Percentiles rank a stretch among this genome's conserved stretches.
phyloP scores from a whole-genome alignment of 306 rosid genomes.

The Acacia crassicarpa region DNA sequence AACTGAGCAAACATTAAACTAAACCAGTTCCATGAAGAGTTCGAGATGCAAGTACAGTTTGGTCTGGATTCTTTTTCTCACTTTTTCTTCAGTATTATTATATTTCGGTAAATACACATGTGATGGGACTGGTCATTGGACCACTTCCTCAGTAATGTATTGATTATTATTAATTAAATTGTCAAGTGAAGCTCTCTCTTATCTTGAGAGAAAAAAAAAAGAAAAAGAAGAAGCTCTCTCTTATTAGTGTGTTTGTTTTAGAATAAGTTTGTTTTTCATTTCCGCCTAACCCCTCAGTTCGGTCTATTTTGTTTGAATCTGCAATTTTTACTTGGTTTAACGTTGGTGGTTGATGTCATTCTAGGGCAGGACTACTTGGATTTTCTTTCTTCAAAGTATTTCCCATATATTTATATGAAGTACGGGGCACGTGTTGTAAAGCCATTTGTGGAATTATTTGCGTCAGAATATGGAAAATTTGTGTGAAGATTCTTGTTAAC shows the following conservation, averaged over 20 bases:
- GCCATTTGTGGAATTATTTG: constrained; percentile 12
- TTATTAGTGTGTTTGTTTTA: no score
- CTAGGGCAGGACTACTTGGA: constrained; percentile 31
- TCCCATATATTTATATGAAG: background rate
- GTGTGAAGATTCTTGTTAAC: background rate
- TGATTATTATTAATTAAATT: background rate
- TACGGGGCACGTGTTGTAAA: constrained; percentile 32
- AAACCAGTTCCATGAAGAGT: constrained; percentile 43
- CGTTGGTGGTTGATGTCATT: constrained; percentile 31
- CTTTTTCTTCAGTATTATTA: constrained; percentile 25
- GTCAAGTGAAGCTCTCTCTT: background rate
- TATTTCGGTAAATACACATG: constrained; percentile 43
- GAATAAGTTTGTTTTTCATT: background rate
- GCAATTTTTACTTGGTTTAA: background rate
- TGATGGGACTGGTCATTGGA: constrained; percentile 27
- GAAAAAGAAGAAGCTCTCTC: background rate
- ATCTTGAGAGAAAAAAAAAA: no score
- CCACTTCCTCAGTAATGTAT: background rate
- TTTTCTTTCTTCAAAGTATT: background rate
- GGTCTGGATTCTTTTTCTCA: constrained; percentile 37
- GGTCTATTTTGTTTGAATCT: background rate
- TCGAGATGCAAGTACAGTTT: constrained; percentile 64
- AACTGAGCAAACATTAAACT: constrained; percentile 26
- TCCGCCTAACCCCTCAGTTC: background rate
- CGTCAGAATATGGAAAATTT: background rate